phyloP scores from a whole-genome alignment of 805 yeast species.

The Metschnikowia vanudenii region DNA sequence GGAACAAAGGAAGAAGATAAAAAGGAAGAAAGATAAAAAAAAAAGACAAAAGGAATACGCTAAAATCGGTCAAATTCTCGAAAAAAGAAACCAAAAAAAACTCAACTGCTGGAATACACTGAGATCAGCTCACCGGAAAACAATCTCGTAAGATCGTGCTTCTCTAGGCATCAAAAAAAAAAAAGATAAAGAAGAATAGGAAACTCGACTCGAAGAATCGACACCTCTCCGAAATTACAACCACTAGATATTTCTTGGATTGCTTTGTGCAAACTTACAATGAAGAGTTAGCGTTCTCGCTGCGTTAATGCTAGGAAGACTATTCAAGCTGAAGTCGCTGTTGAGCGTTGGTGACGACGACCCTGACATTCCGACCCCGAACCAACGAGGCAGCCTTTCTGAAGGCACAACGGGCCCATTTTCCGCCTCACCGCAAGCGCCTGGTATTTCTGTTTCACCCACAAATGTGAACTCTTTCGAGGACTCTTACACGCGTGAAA shows the following conservation, averaged over 20 bases:
- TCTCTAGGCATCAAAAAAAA: too few species aligned
- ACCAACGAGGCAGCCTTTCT: slow-evolving; percentile 3
- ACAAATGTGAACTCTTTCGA: slow-evolving; percentile 30
- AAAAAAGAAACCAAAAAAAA: too few species aligned
- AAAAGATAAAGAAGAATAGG: too few species aligned
- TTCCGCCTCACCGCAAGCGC: background rate
- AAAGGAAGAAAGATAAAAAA: too few species aligned
- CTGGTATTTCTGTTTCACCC: background rate
- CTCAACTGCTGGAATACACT: too few species aligned
- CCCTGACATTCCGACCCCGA: background rate
- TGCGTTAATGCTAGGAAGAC: slow-evolving; percentile 35
- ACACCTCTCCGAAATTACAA: background rate
- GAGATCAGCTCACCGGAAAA: too few species aligned
- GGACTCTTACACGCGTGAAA: slow-evolving; percentile 45
- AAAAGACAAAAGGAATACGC: too few species aligned
- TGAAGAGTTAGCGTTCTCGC: slow-evolving; percentile 5
- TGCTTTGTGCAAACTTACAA: slow-evolving; percentile 10
- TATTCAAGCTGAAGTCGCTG: slow-evolving; percentile 32
- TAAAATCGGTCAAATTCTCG: too few species aligned
- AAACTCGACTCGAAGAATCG: too few species aligned
- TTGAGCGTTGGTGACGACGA: slow-evolving; percentile 12
- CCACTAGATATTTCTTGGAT: background rate
- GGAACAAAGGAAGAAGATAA: too few species aligned
- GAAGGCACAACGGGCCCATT: slow-evolving; percentile 3
- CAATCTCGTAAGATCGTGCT: too few species aligned